phyloP scores from a whole-genome alignment of 164 flowering plant species.

The Santalum album region DNA sequence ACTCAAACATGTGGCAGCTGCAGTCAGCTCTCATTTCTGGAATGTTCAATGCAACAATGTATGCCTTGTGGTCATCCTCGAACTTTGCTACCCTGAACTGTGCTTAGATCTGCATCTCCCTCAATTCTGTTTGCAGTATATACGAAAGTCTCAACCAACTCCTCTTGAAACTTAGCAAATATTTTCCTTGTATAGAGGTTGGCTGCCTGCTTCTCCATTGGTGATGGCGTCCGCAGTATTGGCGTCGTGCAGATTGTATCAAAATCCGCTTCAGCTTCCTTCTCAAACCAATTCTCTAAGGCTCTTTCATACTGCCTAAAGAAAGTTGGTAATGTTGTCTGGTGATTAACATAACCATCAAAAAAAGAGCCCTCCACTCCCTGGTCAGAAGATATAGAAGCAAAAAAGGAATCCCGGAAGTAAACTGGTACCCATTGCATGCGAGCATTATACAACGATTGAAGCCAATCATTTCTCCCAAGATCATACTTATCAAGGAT shows the following conservation, averaged over 20 bases:
- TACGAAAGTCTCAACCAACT: conserved; percentile 71
- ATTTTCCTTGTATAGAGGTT: conserved; percentile 54
- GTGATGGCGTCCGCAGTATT: conserved; percentile 66
- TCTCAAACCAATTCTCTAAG: conserved; percentile 48
- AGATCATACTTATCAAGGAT: conserved; percentile 50
- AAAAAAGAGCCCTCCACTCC: conserved; percentile 45
- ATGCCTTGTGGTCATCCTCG: conserved; percentile 62
- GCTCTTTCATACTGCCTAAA: conserved; percentile 72
- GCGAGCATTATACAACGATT: conserved; percentile 38
- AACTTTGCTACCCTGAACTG: conserved; percentile 70
- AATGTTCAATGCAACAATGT: conserved; percentile 48
- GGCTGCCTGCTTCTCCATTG: conserved; percentile 91
- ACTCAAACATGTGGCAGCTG: conserved; percentile 86
- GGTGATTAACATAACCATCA: conserved; percentile 65
- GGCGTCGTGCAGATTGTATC: conserved; percentile 67
- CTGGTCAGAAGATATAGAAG: conserved; percentile 35
- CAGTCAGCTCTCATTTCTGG: conserved; percentile 65
- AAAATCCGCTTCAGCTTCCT: conserved; percentile 63
- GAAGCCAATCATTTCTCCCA: conserved; percentile 52
- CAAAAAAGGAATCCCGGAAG: conserved; percentile 52
- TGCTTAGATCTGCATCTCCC: conserved; percentile 51
- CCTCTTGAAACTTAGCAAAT: conserved; percentile 75
- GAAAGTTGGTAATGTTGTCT: conserved; percentile 56
- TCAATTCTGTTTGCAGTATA: conserved; percentile 69
- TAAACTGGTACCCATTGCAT: conserved; percentile 54